Base-by-base conservation (phyloP, 768 basidiomycete species). In the Mycena rosella region DNA sequence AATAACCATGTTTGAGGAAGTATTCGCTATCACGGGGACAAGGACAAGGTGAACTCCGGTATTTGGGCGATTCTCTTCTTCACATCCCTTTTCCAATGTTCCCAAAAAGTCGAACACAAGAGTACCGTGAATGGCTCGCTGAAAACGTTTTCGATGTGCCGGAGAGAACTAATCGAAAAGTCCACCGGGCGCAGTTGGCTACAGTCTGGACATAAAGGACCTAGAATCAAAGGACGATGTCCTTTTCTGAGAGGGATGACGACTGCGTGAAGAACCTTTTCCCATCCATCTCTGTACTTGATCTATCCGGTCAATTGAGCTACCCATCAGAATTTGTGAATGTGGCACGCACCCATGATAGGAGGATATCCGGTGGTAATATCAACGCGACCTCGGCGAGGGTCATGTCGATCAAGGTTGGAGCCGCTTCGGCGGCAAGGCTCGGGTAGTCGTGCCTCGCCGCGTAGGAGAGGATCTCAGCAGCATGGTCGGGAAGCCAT, bases 361-460 rank as follows among this genome's bases (percentile, higher is more conserved):
- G 3, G 15, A 62, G 40, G 20, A 62, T 40, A 15, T 62, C 49
- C 14, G 60, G 60, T 13, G 52, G 60, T 5, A 62, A 13, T n/a
- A 62, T 32, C 32, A 15, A 30, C 13, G 30, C 60, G 20, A 62
- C 32, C 2, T 62, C 52, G 22, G 54, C 32, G n/a, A 54, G 60
- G 6, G 49, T 27, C 51, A 62, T 62, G 13, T 44, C 30, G 13
- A 62, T 62, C 40, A 62, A 24, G 13, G 32, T 27, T 17, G 60
- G 60, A 9, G 60, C 60, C 5, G 40, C 60, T 24, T 62, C 51
- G 7, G 60, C 49, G 9, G 53, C 52, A 9, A 62, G 32, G 14
- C 14, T 26, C 20, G 60, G 51, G 34, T 62, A 54, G 60, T 62
- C 51, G 51, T 62, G 60, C 27, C 30, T 18, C 14, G 60, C 60